Evolutionary conservation across 768 basidiomycete species (phyloP), one percentile per base, ranked within the genome.

Genomic region (Pholiota molesta): DNA sequence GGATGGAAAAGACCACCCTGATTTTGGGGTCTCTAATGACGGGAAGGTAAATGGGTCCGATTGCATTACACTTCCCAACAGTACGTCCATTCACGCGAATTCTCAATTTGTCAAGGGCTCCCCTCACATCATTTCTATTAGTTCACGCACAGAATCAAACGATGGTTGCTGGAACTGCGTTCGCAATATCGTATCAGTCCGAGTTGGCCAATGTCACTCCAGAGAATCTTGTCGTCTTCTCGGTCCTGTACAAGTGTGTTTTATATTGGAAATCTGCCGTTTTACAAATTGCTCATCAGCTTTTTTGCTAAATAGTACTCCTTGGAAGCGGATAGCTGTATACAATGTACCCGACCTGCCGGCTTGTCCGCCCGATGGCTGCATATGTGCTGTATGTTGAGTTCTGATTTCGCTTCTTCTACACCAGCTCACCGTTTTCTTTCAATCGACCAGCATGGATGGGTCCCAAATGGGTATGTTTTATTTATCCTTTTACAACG

Each of bases 101-200:
- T 55, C 35, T 14, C 5, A 16, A 2, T 16, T 56, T 49, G 7
- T 37, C 13, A 16, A 13, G 5, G 35, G 35, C 14, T 16, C 35
- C 35, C 14, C 31, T 31, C 31, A 31, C 35, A 37, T 37, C 35
- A 5, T 2, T 37, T 37, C 31, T 37, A 37, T 37, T 55, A 82
- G 81, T 82, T 21, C 81, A 82, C 60, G 76, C 81, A 3, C 75
- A 78, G 64, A 82, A 79, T 56, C 73, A 81, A 63, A 74, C 71
- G 29, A 79, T 78, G 79, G 81, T 80, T 11, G 70, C 81, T 3
- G 81, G 81, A n/a, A 78, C 79, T 9, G 74, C 73, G 1, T 81
- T 82, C 62, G 79, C 81, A 4, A 82, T 81, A 39, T 80, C 80
- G 2, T 81, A 81, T 69, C 67, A 72, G 52, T 79, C 80, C 1